These are phyloP conservation scores for Scedosporium boydii DNA, from an alignment of 2,329 filamentous ascomycete genomes.

Conservation along the genomic window DNA sequence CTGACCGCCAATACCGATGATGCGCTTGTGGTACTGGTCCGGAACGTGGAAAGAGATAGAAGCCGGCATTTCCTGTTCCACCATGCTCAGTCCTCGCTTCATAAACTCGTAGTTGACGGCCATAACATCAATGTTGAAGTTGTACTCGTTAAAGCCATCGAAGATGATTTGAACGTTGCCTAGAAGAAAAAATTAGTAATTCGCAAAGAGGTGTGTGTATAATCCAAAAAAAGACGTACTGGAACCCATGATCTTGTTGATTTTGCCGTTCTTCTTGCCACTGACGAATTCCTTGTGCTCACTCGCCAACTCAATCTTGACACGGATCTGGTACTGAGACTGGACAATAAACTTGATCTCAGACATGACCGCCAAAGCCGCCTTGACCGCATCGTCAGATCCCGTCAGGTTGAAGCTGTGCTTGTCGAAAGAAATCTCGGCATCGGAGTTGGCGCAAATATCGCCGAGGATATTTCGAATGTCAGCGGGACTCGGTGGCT, in stretches of 20 bases:
- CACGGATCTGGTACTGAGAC: constrained; percentile 83
- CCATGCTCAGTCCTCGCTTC: constrained; percentile 82
- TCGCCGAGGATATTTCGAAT: constrained; percentile 87
- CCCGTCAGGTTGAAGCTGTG: constrained; percentile 89
- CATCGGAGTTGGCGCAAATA: constrained; percentile 92
- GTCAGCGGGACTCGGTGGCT: constrained; percentile 55
- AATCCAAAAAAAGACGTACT: constrained; percentile 33
- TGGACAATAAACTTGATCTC: constrained; percentile 83
- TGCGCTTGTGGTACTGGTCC: constrained; percentile 98
- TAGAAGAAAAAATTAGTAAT: constrained; percentile 16
- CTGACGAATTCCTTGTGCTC: constrained; percentile 99
- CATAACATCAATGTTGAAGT: constrained; percentile 98
- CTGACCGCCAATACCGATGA: constrained; percentile 95
- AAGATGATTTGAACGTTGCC: constrained; percentile 98
- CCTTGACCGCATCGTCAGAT: constrained; percentile 92
- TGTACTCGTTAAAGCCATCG: constrained; percentile 98
- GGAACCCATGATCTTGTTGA: constrained; percentile 99
- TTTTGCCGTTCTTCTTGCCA: constrained; percentile 99
- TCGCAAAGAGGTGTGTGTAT: constrained; percentile 9
- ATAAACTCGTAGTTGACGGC: constrained; percentile 87
- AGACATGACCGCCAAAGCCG: constrained; percentile 87
- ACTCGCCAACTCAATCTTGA: constrained; percentile 97
- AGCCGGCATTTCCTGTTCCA: constrained; percentile 98
- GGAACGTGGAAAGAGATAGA: constrained; percentile 99
- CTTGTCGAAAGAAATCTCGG: constrained; percentile 90